These are phyloP conservation scores for Durio zibethinus DNA, from an alignment of 345 rosid genomes.

Conservation along the genomic window DNA sequence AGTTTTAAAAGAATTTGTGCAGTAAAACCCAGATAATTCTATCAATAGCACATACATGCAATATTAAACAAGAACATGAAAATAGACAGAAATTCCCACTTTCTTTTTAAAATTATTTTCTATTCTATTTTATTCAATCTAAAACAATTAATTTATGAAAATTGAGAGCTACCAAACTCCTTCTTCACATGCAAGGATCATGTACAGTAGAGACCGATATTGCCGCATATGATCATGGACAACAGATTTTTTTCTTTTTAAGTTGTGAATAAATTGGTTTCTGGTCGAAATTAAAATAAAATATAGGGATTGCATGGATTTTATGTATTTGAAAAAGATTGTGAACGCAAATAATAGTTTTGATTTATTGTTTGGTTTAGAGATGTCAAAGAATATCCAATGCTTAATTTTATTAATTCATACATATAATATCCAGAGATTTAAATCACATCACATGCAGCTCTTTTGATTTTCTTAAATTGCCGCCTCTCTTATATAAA, in stretches of 20 bases:
- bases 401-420: no score
- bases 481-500: no score
- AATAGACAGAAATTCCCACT: conserved; percentile 37
- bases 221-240: conserved; percentile 50
- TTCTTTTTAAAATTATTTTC: background rate
- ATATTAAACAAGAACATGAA: conserved; percentile 23
- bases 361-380: background rate
- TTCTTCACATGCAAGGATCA: conserved; percentile 54
- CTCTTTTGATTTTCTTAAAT: no score
- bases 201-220: conserved; percentile 51
- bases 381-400: background rate
- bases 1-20: background rate
- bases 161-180: conserved; percentile 20
- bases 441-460: no score
- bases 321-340: background rate
- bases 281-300: background rate
- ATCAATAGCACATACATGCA: conserved; percentile 22
- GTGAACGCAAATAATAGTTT: background rate
- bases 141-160: background rate
- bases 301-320: background rate
- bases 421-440: no score
- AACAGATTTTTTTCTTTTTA: conserved; percentile 12
- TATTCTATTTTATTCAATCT: background rate
- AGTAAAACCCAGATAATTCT: background rate
- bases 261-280: background rate